Evolutionary conservation across 139 green algal species (phyloP).

Genomic region (Chlorella sp.): DNA sequence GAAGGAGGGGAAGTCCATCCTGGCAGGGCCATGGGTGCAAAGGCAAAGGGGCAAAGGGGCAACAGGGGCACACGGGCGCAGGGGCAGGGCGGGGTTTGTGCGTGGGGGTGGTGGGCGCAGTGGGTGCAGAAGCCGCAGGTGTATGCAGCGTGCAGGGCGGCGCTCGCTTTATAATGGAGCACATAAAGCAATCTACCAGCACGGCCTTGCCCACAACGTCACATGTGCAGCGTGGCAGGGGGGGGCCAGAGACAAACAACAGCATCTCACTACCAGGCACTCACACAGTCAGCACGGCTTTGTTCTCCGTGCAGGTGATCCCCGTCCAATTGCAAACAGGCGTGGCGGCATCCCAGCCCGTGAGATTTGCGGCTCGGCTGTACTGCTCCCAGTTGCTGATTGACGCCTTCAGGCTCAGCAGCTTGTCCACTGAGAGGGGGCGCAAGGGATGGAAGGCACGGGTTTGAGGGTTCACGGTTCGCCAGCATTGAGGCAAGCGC

Average conservation of each 20-base stretch:
- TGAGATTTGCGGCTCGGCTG: background rate
- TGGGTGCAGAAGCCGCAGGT: background rate
- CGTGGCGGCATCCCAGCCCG: background rate
- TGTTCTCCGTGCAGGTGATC: background rate
- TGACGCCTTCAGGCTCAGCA: background rate
- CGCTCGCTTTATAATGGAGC: background rate
- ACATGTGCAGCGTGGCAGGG: too few species aligned
- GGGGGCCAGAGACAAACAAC: background rate
- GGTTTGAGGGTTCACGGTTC: background rate
- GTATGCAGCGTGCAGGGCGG: too few species aligned
- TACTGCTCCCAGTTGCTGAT: background rate
- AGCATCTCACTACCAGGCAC: background rate
- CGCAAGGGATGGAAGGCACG: background rate
- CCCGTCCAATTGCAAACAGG: background rate
- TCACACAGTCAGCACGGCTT: background rate
- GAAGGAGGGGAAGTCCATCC: too few species aligned
- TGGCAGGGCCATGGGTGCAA: too few species aligned
- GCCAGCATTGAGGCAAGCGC: too few species aligned
- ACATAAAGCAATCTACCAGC: too few species aligned
- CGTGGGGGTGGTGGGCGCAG: too few species aligned
- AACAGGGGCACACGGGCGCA: too few species aligned
- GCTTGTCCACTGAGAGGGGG: background rate
- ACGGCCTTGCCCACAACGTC: background rate
- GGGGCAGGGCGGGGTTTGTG: too few species aligned
- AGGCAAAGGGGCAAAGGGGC: too few species aligned